Percentiles rank a stretch among this genome's conserved stretches.
Conservation (phyloP, 176 grass and related monocot species). For the Triticum dicoccoides region DNA sequence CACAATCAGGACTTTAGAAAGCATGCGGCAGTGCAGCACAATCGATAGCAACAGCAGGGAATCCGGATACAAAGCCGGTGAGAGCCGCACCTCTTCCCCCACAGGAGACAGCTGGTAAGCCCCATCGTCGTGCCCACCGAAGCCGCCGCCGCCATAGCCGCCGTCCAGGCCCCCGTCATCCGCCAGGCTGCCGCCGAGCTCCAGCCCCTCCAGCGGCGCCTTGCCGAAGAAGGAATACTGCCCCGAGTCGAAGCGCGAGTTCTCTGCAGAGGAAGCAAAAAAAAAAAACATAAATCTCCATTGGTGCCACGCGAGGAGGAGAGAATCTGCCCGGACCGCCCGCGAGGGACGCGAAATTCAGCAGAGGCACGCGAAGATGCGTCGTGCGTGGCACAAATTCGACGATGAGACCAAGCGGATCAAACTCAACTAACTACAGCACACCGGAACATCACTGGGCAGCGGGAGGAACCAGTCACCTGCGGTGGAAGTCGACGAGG, state of each 20-base stretch:
- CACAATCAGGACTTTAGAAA: neutral
- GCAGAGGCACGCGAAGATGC: neutral
- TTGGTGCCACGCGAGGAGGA: neutral
- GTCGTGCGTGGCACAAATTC: neutral
- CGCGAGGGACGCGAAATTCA: neutral
- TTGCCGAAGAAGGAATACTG: conserved; percentile 84
- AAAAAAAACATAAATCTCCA: neutral
- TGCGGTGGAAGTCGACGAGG: conserved; percentile 21
- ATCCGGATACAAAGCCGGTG: neutral
- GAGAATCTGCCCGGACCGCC: neutral
- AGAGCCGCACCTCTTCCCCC: conserved; percentile 59
- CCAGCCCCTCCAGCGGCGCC: conserved; percentile 52
- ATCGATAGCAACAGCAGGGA: neutral
- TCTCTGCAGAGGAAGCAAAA: conserved; percentile 35
- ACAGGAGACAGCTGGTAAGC: conserved; percentile 60
- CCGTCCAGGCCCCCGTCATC: conserved; percentile 45
- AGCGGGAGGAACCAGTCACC: conserved; percentile 23
- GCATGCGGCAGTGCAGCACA: conserved; percentile 12
- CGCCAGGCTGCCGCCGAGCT: conserved; percentile 61
- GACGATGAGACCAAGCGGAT: neutral
- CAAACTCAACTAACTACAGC: neutral
- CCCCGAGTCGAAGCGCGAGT: conserved; percentile 58
- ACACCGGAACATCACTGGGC: neutral
- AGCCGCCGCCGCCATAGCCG: conserved; percentile 27
- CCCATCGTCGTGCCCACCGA: conserved; percentile 42